Base-by-base conservation (phyloP, 2,329 filamentous ascomycete species). In the Ustilaginoidea virens region DNA sequence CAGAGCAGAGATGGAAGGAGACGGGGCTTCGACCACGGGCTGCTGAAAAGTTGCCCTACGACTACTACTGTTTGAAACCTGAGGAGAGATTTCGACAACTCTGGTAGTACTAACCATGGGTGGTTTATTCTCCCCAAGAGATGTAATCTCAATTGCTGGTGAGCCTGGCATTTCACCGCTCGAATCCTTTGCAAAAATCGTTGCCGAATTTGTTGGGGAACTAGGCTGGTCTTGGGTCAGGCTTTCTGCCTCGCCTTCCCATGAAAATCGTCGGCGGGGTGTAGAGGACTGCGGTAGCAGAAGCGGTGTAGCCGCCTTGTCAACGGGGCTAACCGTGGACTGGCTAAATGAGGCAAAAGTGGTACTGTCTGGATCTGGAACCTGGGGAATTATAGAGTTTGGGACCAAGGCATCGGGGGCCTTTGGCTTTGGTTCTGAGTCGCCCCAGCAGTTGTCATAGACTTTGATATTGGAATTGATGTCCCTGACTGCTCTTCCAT, bases 371-470 rank as follows among this genome's bases (percentile, higher is more conserved):
- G 10, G 6, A 9, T 20, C 33, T 5, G 33, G 14, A 19, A 26
- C 11, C 21, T 32, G 30, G 7, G 31, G 18, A 9, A 34, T 32
- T 4, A 17, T 13, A 4, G 23, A 2, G 5, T 29, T 28, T 10
- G 23, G 17, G n/a, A 27, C 19, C 16, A 12, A 25, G 4, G 26
- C 4, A 4, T 25, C 24, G 10, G 12, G 13, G 16, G 28, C 28
- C 4, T 19, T 34, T 1, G 34, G 21, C 13, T 39, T 44, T 16
- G 34, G 40, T 8, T 32, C 37, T 4, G 45, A 39, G 17, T 63
- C 58, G 3, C 62, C 61, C 64, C 74, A 75, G 43, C 80, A 80
- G 39, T 67, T 70, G 33, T 76, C 74, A 40, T 80, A 80, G 25
- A 78, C 73, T 35, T 63, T 63, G 1, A 71, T 65, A 2, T 78